These are phyloP conservation scores for Penicillium thymicola DNA, from an alignment of 2,329 filamentous ascomycete genomes.

Conservation along the genomic window DNA sequence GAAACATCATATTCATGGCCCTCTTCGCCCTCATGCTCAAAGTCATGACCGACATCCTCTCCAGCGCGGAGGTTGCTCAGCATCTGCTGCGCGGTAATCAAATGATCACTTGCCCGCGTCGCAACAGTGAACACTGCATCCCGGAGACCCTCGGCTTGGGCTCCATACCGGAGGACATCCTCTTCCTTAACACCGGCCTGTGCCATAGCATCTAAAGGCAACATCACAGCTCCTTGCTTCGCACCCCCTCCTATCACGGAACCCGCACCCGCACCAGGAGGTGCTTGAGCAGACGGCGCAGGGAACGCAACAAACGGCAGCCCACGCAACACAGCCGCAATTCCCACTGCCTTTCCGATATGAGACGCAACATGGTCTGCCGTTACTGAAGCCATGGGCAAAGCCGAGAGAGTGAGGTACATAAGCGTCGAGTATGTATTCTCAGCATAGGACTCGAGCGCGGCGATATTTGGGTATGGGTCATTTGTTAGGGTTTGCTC, in stretches of 20 bases:
- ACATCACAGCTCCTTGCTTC: constrained; percentile 64
- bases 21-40: constrained; percentile 79
- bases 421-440: constrained; percentile 91
- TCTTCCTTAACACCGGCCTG: constrained; percentile 78
- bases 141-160: constrained; percentile 72
- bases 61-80: constrained; percentile 73
- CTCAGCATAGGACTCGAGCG: constrained; percentile 85
- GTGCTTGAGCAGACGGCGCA: constrained; percentile 56
- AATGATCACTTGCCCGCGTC: constrained; percentile 89
- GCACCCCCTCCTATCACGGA: constrained; percentile 32
- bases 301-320: constrained; percentile 84
- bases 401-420: constrained; percentile 77
- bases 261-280: constrained; percentile 46
- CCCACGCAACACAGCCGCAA: constrained; percentile 79
- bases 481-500: constrained; percentile 81
- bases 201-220: constrained; percentile 89
- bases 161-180: constrained; percentile 78
- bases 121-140: constrained; percentile 92
- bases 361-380: constrained; percentile 92
- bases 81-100: constrained; percentile 93
- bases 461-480: constrained; percentile 69
- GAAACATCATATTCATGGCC: constrained; percentile 55
- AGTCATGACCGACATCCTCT: constrained; percentile 74
- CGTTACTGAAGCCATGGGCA: constrained; percentile 77
- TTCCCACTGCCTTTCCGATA: constrained; percentile 90